Evolutionary conservation across 2,329 filamentous ascomycete genomes (phyloP).

Genomic region (Ophiostoma sp.): DNA sequence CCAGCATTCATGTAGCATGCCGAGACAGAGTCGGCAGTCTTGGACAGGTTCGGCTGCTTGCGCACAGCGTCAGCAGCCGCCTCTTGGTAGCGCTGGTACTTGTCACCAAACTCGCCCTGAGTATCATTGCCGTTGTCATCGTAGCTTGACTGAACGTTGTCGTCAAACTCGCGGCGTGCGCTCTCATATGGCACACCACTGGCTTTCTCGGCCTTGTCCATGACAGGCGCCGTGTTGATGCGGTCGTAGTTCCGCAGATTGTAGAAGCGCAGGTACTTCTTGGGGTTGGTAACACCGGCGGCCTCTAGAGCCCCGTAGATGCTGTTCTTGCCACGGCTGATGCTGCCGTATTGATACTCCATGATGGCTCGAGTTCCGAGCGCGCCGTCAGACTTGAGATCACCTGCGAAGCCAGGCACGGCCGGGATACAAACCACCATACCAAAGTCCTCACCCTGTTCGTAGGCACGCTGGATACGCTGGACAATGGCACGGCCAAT

Average conservation of each 20-base stretch:
- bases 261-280: conserved; percentile 74
- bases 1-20: conserved; percentile 79
- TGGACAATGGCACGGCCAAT: conserved; percentile 75
- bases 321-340: conserved; percentile 68
- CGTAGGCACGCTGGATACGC: conserved; percentile 65
- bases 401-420: conserved; percentile 76
- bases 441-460: conserved; percentile 61
- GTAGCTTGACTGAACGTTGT: conserved; percentile 46
- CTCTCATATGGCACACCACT: conserved; percentile 64
- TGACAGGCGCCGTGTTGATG: conserved; percentile 63
- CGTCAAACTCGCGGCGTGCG: conserved; percentile 59
- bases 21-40: conserved; percentile 64
- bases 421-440: conserved; percentile 74
- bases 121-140: conserved; percentile 28
- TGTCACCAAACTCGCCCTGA: conserved; percentile 27
- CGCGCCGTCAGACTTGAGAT: conserved; percentile 65
- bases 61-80: conserved; percentile 46
- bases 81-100: conserved; percentile 66
- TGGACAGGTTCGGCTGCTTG: conserved; percentile 14
- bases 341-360: conserved; percentile 79
- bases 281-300: conserved; percentile 61
- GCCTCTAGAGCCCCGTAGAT: conserved; percentile 67
- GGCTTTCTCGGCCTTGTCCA: conserved; percentile 54
- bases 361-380: conserved; percentile 78
- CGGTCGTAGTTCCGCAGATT: conserved; percentile 80